Base-by-base conservation (phyloP, 2,329 filamentous ascomycete genomes). In the Arthrobotrys megalospora region DNA sequence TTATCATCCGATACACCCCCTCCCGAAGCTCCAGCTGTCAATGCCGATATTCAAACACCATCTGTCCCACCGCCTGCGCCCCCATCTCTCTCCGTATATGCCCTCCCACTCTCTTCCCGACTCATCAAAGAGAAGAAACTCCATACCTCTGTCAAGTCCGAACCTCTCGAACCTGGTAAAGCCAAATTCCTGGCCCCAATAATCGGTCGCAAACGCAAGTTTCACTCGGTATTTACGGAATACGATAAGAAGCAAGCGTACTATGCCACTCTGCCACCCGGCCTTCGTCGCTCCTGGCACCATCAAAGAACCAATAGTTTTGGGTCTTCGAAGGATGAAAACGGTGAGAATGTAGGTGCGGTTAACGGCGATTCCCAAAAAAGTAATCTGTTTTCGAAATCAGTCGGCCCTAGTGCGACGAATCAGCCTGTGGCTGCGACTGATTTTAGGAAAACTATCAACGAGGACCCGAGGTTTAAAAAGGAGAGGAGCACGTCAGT, bases 161-260 rank as follows among this genome's bases (percentile, higher is more conserved):
- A 78, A 58, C 53, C 75, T 3, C 32, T 72, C 6, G 75, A 78
- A 6, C 67, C 66, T 0, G 47, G 47, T 12, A 78, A 63, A 32
- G 67, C 75, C 19, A 72, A 41, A 47, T 68, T 78, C 45, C 36
- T 78, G 43, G 52, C 50, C 8, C 67, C 75, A 5, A 63, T 78
- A 52, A 78, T 78, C 24, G 75, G 75, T 34, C 67, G 67, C 24
- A 78, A 78, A 72, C 75, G 75, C n/a, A 78, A 78, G 28, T 55
- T 36, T 12, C 67, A 67, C 19, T 21, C 62, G 6, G 50, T 72
- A 45, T 72, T 78, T 63, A 64, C 52, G 21, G 67, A 72, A 68
- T 78, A 78, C 62, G 75, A 78, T 19, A 78, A 64, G 21, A 78
- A 72, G 36, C 50, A 68, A 52, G 67, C 75, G 16, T 78, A 78